These are phyloP conservation scores for Chamaenerion angustifolium DNA, from an alignment of 345 rosid genomes.

Conservation along the genomic window DNA sequence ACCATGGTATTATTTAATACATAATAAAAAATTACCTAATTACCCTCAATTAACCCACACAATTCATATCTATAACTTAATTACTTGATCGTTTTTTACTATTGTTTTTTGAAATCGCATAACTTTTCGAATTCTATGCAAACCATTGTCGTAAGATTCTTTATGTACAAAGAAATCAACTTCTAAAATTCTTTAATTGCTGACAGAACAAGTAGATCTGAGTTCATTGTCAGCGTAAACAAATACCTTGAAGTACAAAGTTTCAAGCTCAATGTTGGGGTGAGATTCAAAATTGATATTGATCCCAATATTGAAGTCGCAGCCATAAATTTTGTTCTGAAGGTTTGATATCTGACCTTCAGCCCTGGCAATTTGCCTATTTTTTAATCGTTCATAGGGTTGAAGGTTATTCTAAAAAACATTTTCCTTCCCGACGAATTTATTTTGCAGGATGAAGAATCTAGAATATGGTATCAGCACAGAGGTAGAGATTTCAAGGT, in stretches of 20 bases:
- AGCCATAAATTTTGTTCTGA: slow-evolving; percentile 76
- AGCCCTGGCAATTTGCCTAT: not conserved
- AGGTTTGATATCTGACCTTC: slow-evolving; percentile 33
- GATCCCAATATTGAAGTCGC: slow-evolving; percentile 40
- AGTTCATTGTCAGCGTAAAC: slow-evolving; percentile 87
- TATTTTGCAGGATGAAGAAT: slow-evolving; percentile 65
- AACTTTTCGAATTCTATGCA: too few species aligned
- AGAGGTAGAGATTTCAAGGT: slow-evolving; percentile 83
- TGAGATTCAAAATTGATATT: slow-evolving; percentile 81
- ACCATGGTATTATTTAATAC: too few species aligned
- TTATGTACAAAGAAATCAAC: slow-evolving; percentile 3
- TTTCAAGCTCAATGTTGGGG: slow-evolving; percentile 82
- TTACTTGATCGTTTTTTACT: too few species aligned
- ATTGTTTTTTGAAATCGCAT: too few species aligned
- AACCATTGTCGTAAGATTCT: too few species aligned
- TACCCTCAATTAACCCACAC: too few species aligned
- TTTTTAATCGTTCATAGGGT: not conserved
- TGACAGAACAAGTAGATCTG: slow-evolving; percentile 84
- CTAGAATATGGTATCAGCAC: slow-evolving; percentile 88
- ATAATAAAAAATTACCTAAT: too few species aligned
- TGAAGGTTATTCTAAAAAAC: slow-evolving; percentile 1
- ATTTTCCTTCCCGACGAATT: slow-evolving; percentile 1
- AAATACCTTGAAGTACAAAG: slow-evolving; percentile 82
- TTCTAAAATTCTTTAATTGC: slow-evolving; percentile 10
- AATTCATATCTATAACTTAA: too few species aligned